Conservation (phyloP, 257 asterid genomes). For the Datura wrightii region DNA sequence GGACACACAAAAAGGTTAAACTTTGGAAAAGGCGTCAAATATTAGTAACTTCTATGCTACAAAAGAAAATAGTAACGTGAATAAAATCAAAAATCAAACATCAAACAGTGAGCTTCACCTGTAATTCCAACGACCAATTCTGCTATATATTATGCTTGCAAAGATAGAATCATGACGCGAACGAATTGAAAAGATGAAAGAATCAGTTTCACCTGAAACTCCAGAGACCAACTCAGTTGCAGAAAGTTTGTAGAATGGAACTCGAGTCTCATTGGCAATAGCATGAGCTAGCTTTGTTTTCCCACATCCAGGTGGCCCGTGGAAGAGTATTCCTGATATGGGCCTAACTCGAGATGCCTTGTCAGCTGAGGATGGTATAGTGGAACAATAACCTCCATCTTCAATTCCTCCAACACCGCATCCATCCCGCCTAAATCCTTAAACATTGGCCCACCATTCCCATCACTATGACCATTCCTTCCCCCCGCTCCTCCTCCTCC, state of each 20-base stretch:
- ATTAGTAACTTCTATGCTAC: neutral
- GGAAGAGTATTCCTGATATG: constrained; percentile 73
- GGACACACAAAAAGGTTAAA: too few species aligned
- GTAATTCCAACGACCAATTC: neutral
- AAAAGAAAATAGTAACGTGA: neutral
- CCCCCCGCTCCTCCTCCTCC: constrained; percentile 32
- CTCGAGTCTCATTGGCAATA: constrained; percentile 89
- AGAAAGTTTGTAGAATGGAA: constrained; percentile 77
- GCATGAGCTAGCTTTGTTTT: constrained; percentile 94
- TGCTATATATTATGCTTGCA: neutral
- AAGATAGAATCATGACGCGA: neutral
- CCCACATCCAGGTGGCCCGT: constrained; percentile 99
- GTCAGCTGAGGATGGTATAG: constrained; percentile 66
- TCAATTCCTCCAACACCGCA: constrained; percentile 67
- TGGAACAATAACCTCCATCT: constrained; percentile 77
- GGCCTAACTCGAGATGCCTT: constrained; percentile 66
- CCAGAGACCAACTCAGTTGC: constrained; percentile 97
- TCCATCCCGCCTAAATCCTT: constrained; percentile 89
- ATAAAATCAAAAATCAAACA: too few species aligned
- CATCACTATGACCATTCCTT: constrained; percentile 31
- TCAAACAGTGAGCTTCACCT: neutral
- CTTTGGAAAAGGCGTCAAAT: neutral
- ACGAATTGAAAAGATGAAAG: neutral
- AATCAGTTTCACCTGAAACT: constrained; percentile 54
- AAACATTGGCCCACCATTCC: constrained; percentile 56